Evolutionary conservation across 2,329 filamentous ascomycete species (phyloP).

Genomic region (Aspergillus texensis): DNA sequence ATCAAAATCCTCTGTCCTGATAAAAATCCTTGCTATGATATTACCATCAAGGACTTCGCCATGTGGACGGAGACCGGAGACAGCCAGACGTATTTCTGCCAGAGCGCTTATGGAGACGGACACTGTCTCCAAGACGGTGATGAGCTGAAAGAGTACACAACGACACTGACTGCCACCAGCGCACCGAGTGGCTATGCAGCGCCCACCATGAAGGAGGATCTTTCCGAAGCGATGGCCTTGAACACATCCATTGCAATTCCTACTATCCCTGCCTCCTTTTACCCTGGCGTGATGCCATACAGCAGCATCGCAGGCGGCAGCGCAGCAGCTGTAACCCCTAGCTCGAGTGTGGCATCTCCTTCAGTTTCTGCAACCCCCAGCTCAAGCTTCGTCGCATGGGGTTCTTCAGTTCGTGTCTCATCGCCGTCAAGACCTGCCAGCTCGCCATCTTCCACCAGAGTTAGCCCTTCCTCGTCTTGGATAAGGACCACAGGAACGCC

Average conservation of each 20-base stretch:
- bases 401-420: no score
- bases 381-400: no score
- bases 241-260: slow-evolving; percentile 28
- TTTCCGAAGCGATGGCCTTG: slow-evolving; percentile 19
- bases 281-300: slow-evolving; percentile 34
- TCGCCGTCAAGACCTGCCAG: no score
- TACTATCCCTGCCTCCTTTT: slow-evolving; percentile 29
- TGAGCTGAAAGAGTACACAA: slow-evolving; percentile 18
- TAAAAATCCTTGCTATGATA: slow-evolving; percentile 55
- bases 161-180: slow-evolving; percentile 19
- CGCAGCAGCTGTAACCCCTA: no score
- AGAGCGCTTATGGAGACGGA: slow-evolving; percentile 53
- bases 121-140: slow-evolving; percentile 47
- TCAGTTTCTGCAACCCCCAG: no score
- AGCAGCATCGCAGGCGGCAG: slow-evolving; percentile 11
- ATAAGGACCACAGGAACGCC: no score
- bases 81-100: slow-evolving; percentile 47
- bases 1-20: slow-evolving; percentile 57
- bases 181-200: slow-evolving; percentile 30
- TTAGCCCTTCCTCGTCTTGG: no score
- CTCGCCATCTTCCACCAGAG: no score
- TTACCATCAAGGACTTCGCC: slow-evolving; percentile 54
- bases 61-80: slow-evolving; percentile 43
- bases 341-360: no score
- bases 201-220: slow-evolving; percentile 26